Base-by-base conservation (phyloP, 2,329 filamentous ascomycete species). In the Cladophialophora carrionii region DNA sequence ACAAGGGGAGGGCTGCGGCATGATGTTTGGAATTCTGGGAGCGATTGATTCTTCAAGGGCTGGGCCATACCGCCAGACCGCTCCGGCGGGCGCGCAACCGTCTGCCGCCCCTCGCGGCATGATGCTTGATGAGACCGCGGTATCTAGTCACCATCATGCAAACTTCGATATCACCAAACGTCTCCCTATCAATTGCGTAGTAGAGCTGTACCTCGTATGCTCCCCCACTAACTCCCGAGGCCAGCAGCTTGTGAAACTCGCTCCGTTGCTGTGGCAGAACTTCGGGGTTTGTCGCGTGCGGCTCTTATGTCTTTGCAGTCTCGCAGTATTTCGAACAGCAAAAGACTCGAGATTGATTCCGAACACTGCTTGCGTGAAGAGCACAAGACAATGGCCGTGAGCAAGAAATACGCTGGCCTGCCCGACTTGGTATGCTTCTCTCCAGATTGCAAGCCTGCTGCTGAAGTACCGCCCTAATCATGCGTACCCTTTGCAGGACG, bases 391-490 rank as follows among this genome's bases (percentile, higher is more conserved):
- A 92, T 92, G 90, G 85, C 90, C 41, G 83, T 90, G 68, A 90
- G 88, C 75, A 86, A 89, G 74, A 95, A 95, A 82, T 95, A 94
- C 75, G 90, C 90, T 57, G 88, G 87, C 63, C 80, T 95, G 69
- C 91, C 90, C 63, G 91, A 94, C 76, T 79, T 95, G 76, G 91
- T 93, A 80, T 48, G 64, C 29, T 31, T 20, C 29, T 22, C 22
- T 46, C 10, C 20, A 17, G 7, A 37, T 66, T 76, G 67, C 7
- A 43, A 43, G 37, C 17, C 34, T 41, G 34, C 14, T n/a, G n/a
- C 34, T 17, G 17, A 41, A 14, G 34, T 12, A 41, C 34, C 4
- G 29, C 34, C 22, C 43, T n/a, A 6, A 34, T 48, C n/a, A 32
- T 46, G 34, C 29, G n/a, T 52, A n/a, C 20, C 2, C n/a, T 22